Conservation (phyloP, 2,329 filamentous ascomycete genomes). For the Clarireedia hainanense region DNA sequence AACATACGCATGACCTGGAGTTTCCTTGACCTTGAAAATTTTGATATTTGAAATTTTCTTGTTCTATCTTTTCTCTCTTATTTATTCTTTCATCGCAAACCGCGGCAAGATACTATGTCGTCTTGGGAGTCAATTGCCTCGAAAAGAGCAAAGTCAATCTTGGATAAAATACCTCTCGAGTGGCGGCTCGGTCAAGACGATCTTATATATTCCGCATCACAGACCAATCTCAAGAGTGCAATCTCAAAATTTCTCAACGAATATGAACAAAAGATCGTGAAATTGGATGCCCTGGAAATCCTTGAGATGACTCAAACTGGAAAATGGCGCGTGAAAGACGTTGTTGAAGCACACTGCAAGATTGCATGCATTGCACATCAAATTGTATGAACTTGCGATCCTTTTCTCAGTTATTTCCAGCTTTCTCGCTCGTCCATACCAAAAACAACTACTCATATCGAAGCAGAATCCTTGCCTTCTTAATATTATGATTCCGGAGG, state of each 20-base stretch:
- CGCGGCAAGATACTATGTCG: not conserved
- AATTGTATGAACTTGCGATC: conserved; percentile 30
- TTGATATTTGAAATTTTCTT: not conserved
- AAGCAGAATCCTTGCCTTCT: conserved; percentile 47
- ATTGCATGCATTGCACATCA: conserved; percentile 45
- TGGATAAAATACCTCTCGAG: not conserved
- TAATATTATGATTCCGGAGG: conserved; percentile 20
- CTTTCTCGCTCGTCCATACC: not conserved
- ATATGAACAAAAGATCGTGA: conserved; percentile 40
- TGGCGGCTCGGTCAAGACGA: not conserved
- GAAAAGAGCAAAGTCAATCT: not conserved
- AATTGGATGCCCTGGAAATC: conserved; percentile 46
- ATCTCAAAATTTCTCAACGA: conserved; percentile 25
- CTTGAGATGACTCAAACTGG: conserved; percentile 42
- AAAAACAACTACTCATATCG: not conserved
- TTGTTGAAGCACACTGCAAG: conserved; percentile 43
- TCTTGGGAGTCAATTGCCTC: not conserved
- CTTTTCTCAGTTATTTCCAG: not conserved
- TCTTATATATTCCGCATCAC: not conserved
- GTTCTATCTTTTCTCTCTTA: not conserved
- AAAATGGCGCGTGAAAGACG: conserved; percentile 44
- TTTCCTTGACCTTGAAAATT: not conserved
- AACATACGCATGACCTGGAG: not conserved
- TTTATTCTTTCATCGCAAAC: not conserved
- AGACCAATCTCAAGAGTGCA: not conserved